phyloP scores from a whole-genome alignment of 305 asterid species.

The Solanum hybrid region DNA sequence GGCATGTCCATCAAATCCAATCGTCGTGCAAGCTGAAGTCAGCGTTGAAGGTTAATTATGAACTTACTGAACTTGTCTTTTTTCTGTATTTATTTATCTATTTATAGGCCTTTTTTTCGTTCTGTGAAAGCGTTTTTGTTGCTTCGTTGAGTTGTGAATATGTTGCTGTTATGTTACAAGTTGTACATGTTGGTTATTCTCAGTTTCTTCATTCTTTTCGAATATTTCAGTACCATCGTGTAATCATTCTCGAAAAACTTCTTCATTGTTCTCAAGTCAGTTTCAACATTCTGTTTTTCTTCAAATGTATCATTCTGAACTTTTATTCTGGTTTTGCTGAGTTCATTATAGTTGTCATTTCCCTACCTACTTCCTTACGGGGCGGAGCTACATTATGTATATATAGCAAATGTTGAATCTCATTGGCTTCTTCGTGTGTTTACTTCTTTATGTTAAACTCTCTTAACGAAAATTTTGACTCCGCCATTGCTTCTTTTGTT shows the following conservation, averaged over 20 bases:
- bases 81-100: background rate
- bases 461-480: background rate
- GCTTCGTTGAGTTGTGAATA: slow-evolving; percentile 9
- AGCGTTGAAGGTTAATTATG: slow-evolving; percentile 19
- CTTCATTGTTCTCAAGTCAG: background rate
- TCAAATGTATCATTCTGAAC: background rate
- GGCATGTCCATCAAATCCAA: slow-evolving; percentile 9
- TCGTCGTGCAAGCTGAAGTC: slow-evolving; percentile 3
- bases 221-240: background rate
- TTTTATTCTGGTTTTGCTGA: background rate
- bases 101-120: background rate
- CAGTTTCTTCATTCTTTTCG: background rate
- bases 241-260: background rate
- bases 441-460: background rate
- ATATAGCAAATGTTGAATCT: background rate
- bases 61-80: background rate
- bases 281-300: background rate
- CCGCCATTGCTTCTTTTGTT: background rate
- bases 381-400: background rate
- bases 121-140: background rate
- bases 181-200: slow-evolving; percentile 2
- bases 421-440: background rate
- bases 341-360: background rate
- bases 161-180: background rate
- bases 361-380: background rate